These are phyloP conservation scores for Skeletonema grethae DNA, from an alignment of 108 stramenopile genomes.

Conservation along the genomic window DNA sequence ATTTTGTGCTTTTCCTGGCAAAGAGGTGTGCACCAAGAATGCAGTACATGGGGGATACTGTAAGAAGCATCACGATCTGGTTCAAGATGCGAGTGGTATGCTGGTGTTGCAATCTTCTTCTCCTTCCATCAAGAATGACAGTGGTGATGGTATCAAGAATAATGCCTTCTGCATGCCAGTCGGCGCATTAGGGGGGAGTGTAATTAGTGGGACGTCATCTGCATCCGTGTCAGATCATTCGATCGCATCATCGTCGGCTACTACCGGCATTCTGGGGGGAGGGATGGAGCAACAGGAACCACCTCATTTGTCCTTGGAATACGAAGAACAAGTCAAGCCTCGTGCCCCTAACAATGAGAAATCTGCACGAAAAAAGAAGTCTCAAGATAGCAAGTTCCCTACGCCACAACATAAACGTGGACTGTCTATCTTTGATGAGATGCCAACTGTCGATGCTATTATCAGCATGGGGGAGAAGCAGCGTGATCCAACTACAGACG, in stretches of 20 bases:
- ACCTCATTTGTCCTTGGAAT: background rate
- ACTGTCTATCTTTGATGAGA: constrained; percentile 50
- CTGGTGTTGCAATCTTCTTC: constrained; percentile 14
- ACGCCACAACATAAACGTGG: constrained; percentile 36
- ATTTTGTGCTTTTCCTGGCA: constrained; percentile 28
- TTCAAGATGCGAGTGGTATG: constrained; percentile 32
- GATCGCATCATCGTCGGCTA: background rate
- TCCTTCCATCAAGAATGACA: constrained; percentile 2
- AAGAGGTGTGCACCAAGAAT: constrained; percentile 39
- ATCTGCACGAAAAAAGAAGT: constrained; percentile 13
- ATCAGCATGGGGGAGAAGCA: constrained; percentile 39
- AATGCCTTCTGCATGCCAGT: constrained; percentile 13
- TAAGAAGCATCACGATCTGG: constrained; percentile 55
- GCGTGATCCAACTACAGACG: background rate
- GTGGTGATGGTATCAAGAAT: background rate
- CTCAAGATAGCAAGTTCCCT: background rate
- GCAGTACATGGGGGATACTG: constrained; percentile 53
- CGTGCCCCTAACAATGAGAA: constrained; percentile 4
- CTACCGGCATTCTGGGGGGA: background rate
- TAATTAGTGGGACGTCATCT: background rate
- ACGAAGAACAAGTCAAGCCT: constrained; percentile 8
- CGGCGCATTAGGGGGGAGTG: background rate
- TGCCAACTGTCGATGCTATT: constrained; percentile 46
- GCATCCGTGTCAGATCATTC: background rate
- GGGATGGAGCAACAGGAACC: background rate